These are phyloP conservation scores for Reutealis trisperma DNA, from an alignment of 345 rosid species.

Conservation along the genomic window DNA sequence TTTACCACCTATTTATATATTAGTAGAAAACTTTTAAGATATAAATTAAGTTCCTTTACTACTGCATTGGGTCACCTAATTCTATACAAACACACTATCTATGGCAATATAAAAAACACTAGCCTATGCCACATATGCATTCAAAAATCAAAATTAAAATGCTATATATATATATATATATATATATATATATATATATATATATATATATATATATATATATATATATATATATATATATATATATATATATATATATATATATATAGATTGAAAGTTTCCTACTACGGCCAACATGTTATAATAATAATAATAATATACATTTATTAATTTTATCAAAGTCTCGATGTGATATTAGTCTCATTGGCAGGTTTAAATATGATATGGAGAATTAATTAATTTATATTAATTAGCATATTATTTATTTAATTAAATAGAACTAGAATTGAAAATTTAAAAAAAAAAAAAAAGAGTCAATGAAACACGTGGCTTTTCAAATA, in stretches of 20 bases:
- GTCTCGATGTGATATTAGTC: not conserved
- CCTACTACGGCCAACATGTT: not conserved
- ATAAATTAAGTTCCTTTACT: not conserved
- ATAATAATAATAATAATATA: not conserved
- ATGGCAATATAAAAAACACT: not conserved
- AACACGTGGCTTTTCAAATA: too few species aligned
- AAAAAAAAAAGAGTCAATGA: too few species aligned
- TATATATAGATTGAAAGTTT: not conserved
- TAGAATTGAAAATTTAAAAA: too few species aligned
- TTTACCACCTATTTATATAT: too few species aligned
- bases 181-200: too few species aligned
- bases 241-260: not conserved
- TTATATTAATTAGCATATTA: too few species aligned
- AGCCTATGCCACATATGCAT: not conserved
- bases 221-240: not conserved
- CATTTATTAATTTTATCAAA: not conserved
- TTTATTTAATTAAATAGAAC: too few species aligned
- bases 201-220: not conserved
- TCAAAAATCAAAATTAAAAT: too few species aligned
- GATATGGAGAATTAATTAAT: too few species aligned
- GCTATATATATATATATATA: too few species aligned
- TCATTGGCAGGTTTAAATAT: slow-evolving; percentile 1
- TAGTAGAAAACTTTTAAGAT: not conserved
- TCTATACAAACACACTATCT: not conserved
- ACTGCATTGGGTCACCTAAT: slow-evolving; percentile 19